Evolutionary conservation across 306 rosid species (phyloP), one percentile per base, ranked within the genome.

Genomic region (Trichosanthes truncata): DNA sequence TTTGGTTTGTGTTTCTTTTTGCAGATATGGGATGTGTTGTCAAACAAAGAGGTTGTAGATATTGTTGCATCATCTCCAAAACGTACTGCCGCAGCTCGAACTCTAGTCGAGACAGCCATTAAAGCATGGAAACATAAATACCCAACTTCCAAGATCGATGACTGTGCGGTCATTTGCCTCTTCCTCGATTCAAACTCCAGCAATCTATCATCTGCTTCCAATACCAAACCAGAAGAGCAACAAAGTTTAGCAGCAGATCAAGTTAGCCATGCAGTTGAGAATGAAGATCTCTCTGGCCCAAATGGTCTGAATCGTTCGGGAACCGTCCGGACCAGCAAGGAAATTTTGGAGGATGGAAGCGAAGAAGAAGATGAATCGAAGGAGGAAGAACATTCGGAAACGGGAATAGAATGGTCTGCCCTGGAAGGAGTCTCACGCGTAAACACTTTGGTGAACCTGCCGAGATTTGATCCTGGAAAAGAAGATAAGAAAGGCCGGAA

Each of bases 351-450:
- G 45, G 86, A 76, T 45, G 90, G 81, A 69, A 68, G 81, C 26
- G 79, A 83, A 9, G 91, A 85, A n/a, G 89, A 82, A 72, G 81
- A 45, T 25, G 73, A 57, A 40, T 66, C 13, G 65, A 85, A 83
- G 63, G 91, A 87, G 60, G 94, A 85, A 75, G 74, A 80, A 46
- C 83, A 89, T 46, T 81, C 79, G 3, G 98, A 88, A 51, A 7
- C 25, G n/a, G 91, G 86, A 67, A 84, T 40, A 65, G 97, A 91
- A 29, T 96, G 99, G 99, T 93, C 97, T 78, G 99, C 99, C 35
- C 86, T 96, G 29, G 98, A 93, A 91, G 99, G 99, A 26, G 99
- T 96, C 45, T 88, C 99, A 17, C 97, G 99, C 6, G 99, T 93
- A 74, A 91, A 96, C 90, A 93, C 99, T n/a, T 75, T 96, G 51